phyloP scores from a whole-genome alignment of 371 early-diverging fungal genomes.

The Mucor racemosus region DNA sequence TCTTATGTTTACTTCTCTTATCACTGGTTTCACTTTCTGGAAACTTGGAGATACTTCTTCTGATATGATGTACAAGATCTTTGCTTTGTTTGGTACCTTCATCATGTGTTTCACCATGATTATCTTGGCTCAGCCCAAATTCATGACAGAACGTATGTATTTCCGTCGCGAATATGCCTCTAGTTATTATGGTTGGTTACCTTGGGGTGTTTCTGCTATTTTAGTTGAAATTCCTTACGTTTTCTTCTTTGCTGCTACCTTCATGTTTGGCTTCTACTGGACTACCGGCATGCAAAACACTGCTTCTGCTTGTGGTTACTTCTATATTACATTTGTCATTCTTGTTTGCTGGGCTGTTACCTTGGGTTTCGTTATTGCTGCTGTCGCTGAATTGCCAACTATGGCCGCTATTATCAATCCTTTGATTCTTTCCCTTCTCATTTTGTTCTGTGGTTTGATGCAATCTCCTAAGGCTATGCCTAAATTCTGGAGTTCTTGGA shows the following conservation, averaged over 20 bases:
- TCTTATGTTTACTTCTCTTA: slow-evolving; percentile 45
- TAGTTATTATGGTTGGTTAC: slow-evolving; percentile 67
- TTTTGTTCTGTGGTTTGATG: slow-evolving; percentile 68
- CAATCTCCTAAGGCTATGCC: slow-evolving; percentile 63
- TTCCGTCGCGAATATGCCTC: slow-evolving; percentile 68
- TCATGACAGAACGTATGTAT: slow-evolving; percentile 63
- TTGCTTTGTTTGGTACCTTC: slow-evolving; percentile 68
- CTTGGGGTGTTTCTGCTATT: slow-evolving; percentile 57
- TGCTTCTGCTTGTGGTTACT: slow-evolving; percentile 54
- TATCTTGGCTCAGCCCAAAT: slow-evolving; percentile 45
- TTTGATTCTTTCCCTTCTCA: slow-evolving; percentile 59
- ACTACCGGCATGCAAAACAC: slow-evolving; percentile 57
- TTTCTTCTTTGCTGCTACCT: slow-evolving; percentile 47
- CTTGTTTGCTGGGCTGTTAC: slow-evolving; percentile 62
- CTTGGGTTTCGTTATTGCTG: slow-evolving; percentile 69
- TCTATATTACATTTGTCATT: slow-evolving; percentile 57
- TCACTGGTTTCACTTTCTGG: slow-evolving; percentile 62
- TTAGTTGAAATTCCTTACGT: slow-evolving; percentile 59
- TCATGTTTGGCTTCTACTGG: slow-evolving; percentile 66
- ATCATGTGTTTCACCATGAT: slow-evolving; percentile 52
- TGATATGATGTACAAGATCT: slow-evolving; percentile 67
- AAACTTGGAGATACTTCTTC: slow-evolving; percentile 48
- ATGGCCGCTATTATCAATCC: slow-evolving; percentile 69
- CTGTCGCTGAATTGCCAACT: slow-evolving; percentile 60
- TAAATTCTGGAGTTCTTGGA: slow-evolving; percentile 69